phyloP scores from a whole-genome alignment of 805 yeast species.

The Lipomyces mesembrius region DNA sequence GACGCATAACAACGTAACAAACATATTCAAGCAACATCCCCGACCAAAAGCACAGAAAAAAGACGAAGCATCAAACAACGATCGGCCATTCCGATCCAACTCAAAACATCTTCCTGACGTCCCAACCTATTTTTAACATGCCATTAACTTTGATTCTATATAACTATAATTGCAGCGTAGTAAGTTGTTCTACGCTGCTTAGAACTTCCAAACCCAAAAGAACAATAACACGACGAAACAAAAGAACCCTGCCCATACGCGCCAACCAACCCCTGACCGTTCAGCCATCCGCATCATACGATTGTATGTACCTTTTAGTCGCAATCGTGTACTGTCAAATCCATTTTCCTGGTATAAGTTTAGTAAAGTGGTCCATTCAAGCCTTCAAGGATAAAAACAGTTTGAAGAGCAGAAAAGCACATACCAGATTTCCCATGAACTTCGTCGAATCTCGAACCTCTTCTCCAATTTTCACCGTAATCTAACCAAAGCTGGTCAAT shows the following conservation, averaged over 20 bases:
- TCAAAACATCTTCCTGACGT: not conserved
- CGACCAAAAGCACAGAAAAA: not conserved
- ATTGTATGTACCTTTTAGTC: slow-evolving; percentile 58
- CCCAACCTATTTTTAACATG: not conserved
- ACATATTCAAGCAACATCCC: not conserved
- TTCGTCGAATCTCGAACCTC: slow-evolving; percentile 62
- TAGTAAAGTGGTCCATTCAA: not conserved
- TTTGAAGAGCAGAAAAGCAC: slow-evolving; percentile 10
- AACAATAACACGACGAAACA: slow-evolving; percentile 56
- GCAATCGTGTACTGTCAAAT: slow-evolving; percentile 54
- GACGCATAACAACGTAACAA: not conserved
- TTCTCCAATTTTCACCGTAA: slow-evolving; percentile 64
- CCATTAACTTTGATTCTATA: not conserved
- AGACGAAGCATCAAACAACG: not conserved
- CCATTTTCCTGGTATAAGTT: slow-evolving; percentile 46
- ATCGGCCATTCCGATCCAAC: not conserved
- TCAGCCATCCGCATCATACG: slow-evolving; percentile 68
- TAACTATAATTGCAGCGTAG: not conserved
- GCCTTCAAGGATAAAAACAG: not conserved
- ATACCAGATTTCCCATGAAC: slow-evolving; percentile 50
- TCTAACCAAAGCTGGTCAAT: slow-evolving; percentile 32
- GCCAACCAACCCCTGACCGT: slow-evolving; percentile 65
- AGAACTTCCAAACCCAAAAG: slow-evolving; percentile 54
- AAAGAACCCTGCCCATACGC: slow-evolving; percentile 60
- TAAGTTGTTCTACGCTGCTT: slow-evolving; percentile 1